phyloP scores from a whole-genome alignment of 768 basidiomycete genomes.

The Sarcodon aspratus region DNA sequence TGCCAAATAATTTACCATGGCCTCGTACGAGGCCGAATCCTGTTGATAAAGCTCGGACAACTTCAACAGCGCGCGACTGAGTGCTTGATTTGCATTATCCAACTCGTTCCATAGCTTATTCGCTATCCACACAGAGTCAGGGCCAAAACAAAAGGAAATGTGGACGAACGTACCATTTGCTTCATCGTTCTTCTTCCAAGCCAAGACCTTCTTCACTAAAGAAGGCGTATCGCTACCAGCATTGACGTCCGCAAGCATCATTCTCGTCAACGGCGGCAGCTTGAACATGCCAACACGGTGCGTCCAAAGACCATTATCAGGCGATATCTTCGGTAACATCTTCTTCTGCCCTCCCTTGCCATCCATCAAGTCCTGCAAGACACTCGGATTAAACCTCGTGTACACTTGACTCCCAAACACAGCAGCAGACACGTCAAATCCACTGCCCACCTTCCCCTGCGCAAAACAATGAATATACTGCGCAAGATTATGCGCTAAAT shows the following conservation, averaged over 20 bases:
- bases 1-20: conserved; percentile 51
- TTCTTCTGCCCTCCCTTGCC: conserved; percentile 29
- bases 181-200: conserved; percentile 61
- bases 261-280: conserved; percentile 72
- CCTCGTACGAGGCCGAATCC: conserved; percentile 39
- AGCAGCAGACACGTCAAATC: conserved; percentile 92
- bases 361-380: conserved; percentile 56
- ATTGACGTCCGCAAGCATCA: conserved; percentile 92
- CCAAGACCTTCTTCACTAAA: conserved; percentile 82
- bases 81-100: conserved; percentile 46
- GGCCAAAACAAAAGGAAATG: background rate
- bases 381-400: conserved; percentile 69
- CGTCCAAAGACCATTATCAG: conserved; percentile 66
- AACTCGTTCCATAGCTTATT: conserved; percentile 54
- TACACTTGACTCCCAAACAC: conserved; percentile 94
- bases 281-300: conserved; percentile 56
- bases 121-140: conserved; percentile 25
- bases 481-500: conserved; percentile 81
- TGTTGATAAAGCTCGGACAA: conserved; percentile 38
- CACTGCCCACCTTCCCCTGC: conserved; percentile 96
- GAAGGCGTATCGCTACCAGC: conserved; percentile 95
- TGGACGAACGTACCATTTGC: conserved; percentile 32
- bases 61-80: conserved; percentile 39
- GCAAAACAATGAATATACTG: conserved; percentile 94
- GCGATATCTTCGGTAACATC: conserved; percentile 44